Percentiles rank a stretch among this genome's conserved stretches.
Evolutionary conservation across 352 stramenopile species (phyloP).

Genomic region (Phytophthora sp.): DNA sequence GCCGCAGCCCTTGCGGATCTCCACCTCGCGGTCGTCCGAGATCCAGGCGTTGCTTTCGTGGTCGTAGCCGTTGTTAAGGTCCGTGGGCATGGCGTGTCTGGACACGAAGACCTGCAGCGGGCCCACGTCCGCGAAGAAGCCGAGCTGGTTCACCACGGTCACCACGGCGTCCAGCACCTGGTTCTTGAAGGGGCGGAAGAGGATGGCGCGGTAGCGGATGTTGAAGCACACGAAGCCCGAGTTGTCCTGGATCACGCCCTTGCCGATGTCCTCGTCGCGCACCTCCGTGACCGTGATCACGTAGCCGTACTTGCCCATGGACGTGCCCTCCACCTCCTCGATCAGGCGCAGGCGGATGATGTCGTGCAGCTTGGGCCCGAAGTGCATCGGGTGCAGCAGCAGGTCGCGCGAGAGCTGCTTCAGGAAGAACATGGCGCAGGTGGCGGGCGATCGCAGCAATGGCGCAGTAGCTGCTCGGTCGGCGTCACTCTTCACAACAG

Average conservation of each 20-base stretch:
- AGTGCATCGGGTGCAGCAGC: slow-evolving; percentile 96
- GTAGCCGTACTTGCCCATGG: slow-evolving; percentile 96
- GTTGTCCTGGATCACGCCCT: slow-evolving; percentile 98
- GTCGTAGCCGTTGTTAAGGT: slow-evolving; percentile 96
- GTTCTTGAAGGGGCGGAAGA: slow-evolving; percentile 97
- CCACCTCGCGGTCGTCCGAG: slow-evolving; percentile 96
- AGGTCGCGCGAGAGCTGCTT: slow-evolving; percentile 92
- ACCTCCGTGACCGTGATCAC: slow-evolving; percentile 98
- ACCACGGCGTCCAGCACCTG: slow-evolving; percentile 98
- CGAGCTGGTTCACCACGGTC: slow-evolving; percentile 96
- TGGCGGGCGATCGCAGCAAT: background rate
- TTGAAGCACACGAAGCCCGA: slow-evolving; percentile 97
- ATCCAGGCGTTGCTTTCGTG: slow-evolving; percentile 98
- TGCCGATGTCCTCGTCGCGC: slow-evolving; percentile 96
- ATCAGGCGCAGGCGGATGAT: slow-evolving; percentile 96
- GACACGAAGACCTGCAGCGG: slow-evolving; percentile 98
- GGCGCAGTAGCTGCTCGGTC: too few species aligned
- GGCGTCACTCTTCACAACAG: too few species aligned
- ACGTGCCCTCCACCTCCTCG: slow-evolving; percentile 96
- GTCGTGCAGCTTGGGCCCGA: slow-evolving; percentile 95
- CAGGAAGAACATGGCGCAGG: slow-evolving; percentile 79
- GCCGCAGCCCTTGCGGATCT: slow-evolving; percentile 96
- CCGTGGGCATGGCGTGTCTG: slow-evolving; percentile 94
- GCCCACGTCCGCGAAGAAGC: slow-evolving; percentile 97
- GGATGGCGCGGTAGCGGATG: slow-evolving; percentile 96